Conservation (phyloP, 306 rosid genomes). For the Fragaria iinumae region DNA sequence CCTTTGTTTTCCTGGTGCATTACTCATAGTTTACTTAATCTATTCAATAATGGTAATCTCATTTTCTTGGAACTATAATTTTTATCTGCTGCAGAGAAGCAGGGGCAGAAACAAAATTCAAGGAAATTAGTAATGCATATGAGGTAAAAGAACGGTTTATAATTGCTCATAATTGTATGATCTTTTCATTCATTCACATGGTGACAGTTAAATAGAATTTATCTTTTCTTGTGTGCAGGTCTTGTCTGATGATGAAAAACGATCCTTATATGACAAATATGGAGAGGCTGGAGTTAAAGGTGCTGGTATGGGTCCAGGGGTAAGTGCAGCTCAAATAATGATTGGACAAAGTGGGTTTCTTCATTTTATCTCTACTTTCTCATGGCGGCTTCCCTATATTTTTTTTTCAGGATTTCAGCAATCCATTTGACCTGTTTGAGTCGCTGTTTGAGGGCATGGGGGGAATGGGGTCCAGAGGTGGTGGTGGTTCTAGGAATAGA, state of each 20-base stretch:
- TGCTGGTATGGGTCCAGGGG: slow-evolving; percentile 82
- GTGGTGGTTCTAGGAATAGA: slow-evolving; percentile 57
- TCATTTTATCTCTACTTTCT: slow-evolving; percentile 13
- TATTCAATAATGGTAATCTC: slow-evolving; percentile 8
- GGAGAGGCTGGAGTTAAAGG: slow-evolving; percentile 99
- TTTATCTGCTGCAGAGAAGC: slow-evolving; percentile 63
- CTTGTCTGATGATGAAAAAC: slow-evolving; percentile 92
- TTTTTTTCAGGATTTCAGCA: slow-evolving; percentile 58
- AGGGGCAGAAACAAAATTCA: slow-evolving; percentile 86
- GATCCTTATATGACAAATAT: slow-evolving; percentile 76
- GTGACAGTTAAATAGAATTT: slow-evolving; percentile 9
- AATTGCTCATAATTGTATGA: not conserved
- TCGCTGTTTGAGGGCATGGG: slow-evolving; percentile 62
- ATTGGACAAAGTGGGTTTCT: slow-evolving; percentile 1
- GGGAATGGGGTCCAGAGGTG: slow-evolving; percentile 49
- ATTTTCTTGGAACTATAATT: slow-evolving; percentile 13
- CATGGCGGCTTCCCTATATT: not conserved
- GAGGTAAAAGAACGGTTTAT: slow-evolving; percentile 55
- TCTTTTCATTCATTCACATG: slow-evolving; percentile 17
- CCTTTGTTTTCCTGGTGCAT: not conserved
- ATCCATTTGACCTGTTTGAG: slow-evolving; percentile 64
- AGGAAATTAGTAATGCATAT: slow-evolving; percentile 90
- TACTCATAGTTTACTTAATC: not conserved
- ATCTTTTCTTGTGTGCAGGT: slow-evolving; percentile 49
- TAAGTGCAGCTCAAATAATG: slow-evolving; percentile 42